These are phyloP conservation scores for Speleostelium caveatum DNA, from an alignment of 78 protist genomes.

Conservation along the genomic window DNA sequence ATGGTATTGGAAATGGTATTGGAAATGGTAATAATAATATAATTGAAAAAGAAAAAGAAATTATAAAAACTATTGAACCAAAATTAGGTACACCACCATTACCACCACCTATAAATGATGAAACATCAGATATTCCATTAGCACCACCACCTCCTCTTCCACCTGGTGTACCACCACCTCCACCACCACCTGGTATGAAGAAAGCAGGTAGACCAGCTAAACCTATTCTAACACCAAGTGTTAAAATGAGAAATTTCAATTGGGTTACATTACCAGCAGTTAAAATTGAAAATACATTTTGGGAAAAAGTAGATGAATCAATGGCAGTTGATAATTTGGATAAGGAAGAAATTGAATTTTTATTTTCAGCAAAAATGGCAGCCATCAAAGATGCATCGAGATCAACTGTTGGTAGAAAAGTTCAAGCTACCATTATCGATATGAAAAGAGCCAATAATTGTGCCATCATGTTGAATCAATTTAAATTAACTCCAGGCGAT, in stretches of 20 bases:
- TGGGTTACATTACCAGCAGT: conserved; percentile 67
- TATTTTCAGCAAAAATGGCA: conserved; percentile 48
- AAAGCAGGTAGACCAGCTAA: conserved; percentile 35
- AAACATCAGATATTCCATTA: conserved; percentile 22
- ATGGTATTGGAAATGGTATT: not conserved
- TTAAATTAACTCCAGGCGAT: conserved; percentile 21
- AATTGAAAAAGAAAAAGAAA: not conserved
- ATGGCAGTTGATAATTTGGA: conserved; percentile 19
- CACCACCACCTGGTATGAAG: conserved; percentile 63
- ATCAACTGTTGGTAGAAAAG: not conserved
- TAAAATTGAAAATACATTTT: conserved; percentile 58
- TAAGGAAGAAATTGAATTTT: conserved; percentile 21
- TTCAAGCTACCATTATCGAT: conserved; percentile 42
- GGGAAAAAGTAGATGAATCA: conserved; percentile 56
- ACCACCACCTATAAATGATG: conserved; percentile 60
- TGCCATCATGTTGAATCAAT: conserved; percentile 70
- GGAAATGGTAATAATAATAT: not conserved
- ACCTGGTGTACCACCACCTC: conserved; percentile 62
- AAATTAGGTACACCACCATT: conserved; percentile 54
- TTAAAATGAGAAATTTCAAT: conserved; percentile 78
- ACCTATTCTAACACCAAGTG: conserved; percentile 63
- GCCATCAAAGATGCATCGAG: not conserved
- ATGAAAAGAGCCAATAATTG: conserved; percentile 64
- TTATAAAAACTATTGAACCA: not conserved
- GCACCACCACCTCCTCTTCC: conserved; percentile 60